phyloP scores from a whole-genome alignment of 257 asterid species.

The Forsythia suspensa region DNA sequence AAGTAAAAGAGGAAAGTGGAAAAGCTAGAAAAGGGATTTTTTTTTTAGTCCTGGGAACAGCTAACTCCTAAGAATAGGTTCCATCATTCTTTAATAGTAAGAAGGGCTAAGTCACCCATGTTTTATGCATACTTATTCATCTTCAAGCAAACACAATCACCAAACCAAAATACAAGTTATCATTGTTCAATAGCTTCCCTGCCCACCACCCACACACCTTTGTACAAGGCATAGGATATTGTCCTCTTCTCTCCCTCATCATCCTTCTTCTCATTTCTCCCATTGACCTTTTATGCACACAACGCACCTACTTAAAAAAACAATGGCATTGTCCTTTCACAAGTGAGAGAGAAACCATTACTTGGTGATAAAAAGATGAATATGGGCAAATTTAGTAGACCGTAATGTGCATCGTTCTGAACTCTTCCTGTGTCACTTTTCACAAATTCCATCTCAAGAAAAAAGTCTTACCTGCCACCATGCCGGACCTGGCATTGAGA shows the following conservation, averaged over 20 bases:
- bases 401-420: background rate
- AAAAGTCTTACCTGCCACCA: conserved; percentile 93
- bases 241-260: background rate
- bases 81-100: background rate
- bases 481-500: conserved; percentile 88
- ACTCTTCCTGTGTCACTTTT: background rate
- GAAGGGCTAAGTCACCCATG: background rate
- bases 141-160: too few relatives aligned
- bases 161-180: background rate
- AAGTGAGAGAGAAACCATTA: background rate
- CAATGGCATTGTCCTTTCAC: background rate
- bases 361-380: background rate
- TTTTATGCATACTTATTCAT: too few relatives aligned
- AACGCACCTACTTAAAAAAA: background rate
- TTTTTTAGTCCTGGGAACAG: background rate
- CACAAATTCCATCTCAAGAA: background rate
- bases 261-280: background rate
- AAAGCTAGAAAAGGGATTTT: background rate
- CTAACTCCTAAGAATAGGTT: background rate
- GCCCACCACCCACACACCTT: background rate
- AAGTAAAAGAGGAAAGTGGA: background rate
- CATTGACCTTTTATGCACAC: background rate
- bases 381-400: background rate
- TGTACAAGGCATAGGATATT: background rate
- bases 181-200: background rate